Evolutionary conservation across 208 protist species (phyloP), one percentile per base, ranked within the genome.

Genomic region (Leishmania guyanensis): DNA sequence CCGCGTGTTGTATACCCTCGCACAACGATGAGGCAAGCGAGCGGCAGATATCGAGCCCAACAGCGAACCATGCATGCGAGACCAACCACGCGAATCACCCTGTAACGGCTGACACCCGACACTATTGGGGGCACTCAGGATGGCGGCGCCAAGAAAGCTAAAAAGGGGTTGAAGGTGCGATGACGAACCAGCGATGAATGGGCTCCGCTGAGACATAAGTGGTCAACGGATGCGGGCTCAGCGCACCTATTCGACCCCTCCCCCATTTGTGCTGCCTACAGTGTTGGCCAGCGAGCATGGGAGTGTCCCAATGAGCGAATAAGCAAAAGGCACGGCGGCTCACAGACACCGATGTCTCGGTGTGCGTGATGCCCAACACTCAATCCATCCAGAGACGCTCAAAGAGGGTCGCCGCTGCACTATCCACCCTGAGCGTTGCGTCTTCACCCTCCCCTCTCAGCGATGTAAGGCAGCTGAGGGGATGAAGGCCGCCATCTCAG

Each of bases 401-500:
- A 36, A 48, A 26, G 20, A 51, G 16, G 36, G 43, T 5, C 43
- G 3, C 68, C 50, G 12, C 22, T 72, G 68, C 36, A 9, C 6
- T 22, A 51, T 33, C 68, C 20, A n/a, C 1, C 43, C 22, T 3
- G 5, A 50, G 4, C 46, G 12, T 6, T 33, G 4, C 6, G 43
- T 16, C n/a, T 73, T 73, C 36, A 39, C 1, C 36, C 10, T 2
- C 9, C 2, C 6, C 43, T n/a, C 36, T 72, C 68, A 72, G 17
- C 43, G 77, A 12, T 72, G 65, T 39, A 84, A 62, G 43, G 64
- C 75, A 2, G 53, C 76, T 0, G 74, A 60, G n/a, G 81, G 58
- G 12, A 84, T 80, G 46, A 84, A 79, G 26, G 75, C 75, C 4
- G 64, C 75, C 74, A 80, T 71, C 8, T 84, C 81, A 26, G 81